Percentiles rank a stretch among this genome's conserved stretches.
These are phyloP conservation scores for Macrolepiota dolichaula DNA, from an alignment of 768 basidiomycete genomes.

Conservation along the genomic window DNA sequence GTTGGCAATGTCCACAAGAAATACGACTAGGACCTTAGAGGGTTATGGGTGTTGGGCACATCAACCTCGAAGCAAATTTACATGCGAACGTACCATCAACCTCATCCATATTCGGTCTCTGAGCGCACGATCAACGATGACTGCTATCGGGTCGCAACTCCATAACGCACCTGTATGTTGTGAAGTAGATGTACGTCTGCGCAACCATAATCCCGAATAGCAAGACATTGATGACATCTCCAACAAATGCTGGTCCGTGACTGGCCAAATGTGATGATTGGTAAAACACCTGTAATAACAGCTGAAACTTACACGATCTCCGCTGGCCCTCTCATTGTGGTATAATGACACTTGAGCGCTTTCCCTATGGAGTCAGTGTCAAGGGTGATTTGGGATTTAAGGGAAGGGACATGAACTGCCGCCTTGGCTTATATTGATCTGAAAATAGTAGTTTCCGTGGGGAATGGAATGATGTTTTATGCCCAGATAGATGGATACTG, in stretches of 20 bases:
- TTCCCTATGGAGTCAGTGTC: neutral
- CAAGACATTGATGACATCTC: slow-evolving; percentile 12
- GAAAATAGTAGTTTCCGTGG: too few species aligned
- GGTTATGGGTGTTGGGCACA: neutral
- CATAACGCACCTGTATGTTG: slow-evolving; percentile 22
- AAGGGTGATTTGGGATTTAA: neutral
- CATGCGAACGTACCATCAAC: slow-evolving; percentile 32
- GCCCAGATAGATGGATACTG: too few species aligned
- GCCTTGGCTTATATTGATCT: too few species aligned
- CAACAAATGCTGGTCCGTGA: neutral
- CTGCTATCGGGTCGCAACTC: slow-evolving; percentile 14
- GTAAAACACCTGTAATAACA: neutral
- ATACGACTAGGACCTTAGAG: slow-evolving; percentile 18
- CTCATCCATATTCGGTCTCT: slow-evolving; percentile 48
- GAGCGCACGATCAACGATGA: neutral
- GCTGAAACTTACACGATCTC: neutral
- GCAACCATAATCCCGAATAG: slow-evolving; percentile 49
- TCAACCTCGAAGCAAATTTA: neutral
- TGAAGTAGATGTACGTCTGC: slow-evolving; percentile 46
- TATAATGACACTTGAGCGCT: neutral
- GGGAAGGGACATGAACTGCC: neutral
- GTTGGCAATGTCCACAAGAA: slow-evolving; percentile 47
- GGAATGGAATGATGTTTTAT: too few species aligned
- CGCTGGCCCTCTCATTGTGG: neutral
- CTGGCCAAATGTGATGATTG: neutral